phyloP scores from a whole-genome alignment of 208 protist genomes.

The Angomonas desouzai region DNA sequence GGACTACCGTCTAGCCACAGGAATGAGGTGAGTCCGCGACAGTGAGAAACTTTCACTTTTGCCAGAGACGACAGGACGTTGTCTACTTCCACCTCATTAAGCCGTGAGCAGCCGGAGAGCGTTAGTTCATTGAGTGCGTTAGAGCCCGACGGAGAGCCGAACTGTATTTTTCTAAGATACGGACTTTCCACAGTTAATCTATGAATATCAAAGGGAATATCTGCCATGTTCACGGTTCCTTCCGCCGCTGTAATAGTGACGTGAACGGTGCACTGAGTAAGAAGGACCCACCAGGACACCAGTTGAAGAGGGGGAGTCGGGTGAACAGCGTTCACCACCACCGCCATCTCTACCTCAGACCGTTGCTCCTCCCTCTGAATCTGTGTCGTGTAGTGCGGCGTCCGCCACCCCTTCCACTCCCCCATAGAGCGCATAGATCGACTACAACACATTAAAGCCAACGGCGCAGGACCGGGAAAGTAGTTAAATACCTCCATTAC shows the following conservation, averaged over 20 bases:
- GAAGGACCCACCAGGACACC: not conserved
- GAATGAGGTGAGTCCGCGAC: not conserved
- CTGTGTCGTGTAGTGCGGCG: not conserved
- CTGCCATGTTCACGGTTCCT: not conserved
- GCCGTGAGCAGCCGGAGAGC: not conserved
- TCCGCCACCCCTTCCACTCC: not conserved
- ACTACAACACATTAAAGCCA: not conserved
- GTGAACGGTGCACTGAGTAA: not conserved
- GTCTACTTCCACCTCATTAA: not conserved
- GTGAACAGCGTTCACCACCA: not conserved
- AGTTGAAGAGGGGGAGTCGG: not conserved
- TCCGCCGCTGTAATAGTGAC: not conserved
- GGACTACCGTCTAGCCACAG: not conserved
- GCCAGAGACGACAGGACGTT: not conserved
- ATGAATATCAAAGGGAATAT: not conserved
- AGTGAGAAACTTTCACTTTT: not conserved
- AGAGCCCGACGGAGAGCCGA: not conserved
- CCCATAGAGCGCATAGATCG: not conserved
- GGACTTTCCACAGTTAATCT: not conserved
- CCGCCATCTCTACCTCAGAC: slow-evolving; percentile 11
- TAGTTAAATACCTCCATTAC: not conserved
- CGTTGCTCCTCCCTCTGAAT: slow-evolving; percentile 12
- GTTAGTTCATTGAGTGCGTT: not conserved
- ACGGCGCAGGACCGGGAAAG: not conserved
- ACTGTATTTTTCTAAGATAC: not conserved